phyloP scores from a whole-genome alignment of 176 grass and related monocot genomes.

The Olyra latifolia region DNA sequence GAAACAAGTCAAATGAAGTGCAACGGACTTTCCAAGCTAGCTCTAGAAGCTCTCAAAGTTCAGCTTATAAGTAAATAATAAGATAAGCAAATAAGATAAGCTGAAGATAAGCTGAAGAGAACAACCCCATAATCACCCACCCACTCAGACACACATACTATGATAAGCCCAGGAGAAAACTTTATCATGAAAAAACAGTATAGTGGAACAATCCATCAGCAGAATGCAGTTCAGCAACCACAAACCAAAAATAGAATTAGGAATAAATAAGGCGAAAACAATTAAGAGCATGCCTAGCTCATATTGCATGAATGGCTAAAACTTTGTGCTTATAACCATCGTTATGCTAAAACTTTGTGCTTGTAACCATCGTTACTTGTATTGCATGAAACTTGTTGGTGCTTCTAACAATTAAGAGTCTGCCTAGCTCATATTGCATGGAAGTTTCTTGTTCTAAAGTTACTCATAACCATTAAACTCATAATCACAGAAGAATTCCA shows the following conservation, averaged over 20 bases:
- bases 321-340: neutral
- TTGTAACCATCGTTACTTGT: too few species aligned
- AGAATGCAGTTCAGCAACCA: neutral
- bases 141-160: neutral
- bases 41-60: too few species aligned
- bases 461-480: neutral
- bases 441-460: slow-evolving; percentile 21
- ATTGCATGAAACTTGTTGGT: too few species aligned
- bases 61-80: too few species aligned
- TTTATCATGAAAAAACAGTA: neutral
- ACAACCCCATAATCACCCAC: neutral
- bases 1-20: too few species aligned
- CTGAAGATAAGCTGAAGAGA: too few species aligned
- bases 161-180: neutral
- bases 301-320: neutral
- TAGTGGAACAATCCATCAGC: neutral
- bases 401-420: neutral
- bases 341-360: neutral
- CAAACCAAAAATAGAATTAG: neutral
- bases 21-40: too few species aligned
- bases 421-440: neutral
- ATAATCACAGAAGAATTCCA: slow-evolving; percentile 15
- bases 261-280: neutral
- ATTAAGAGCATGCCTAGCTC: neutral
- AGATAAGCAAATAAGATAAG: too few species aligned